Base-by-base conservation (phyloP, 1,284 basidiomycete species). In the Phylloporus sp. region DNA sequence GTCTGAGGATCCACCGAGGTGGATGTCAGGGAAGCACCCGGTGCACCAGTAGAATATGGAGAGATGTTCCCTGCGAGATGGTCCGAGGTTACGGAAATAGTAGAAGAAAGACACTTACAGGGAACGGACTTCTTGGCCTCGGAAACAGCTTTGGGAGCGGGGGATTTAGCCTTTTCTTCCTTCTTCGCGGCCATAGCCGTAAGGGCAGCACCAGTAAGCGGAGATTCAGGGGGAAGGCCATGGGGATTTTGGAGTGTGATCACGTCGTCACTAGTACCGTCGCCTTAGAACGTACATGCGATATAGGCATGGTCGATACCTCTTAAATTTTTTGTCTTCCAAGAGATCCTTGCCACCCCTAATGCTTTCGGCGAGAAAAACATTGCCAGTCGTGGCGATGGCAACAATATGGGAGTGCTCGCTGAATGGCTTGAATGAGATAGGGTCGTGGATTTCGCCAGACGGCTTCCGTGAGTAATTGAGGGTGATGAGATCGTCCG, bases 161-260 rank as follows among this genome's bases (percentile, higher is more conserved):
- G 69, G 39, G 80, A 78, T 64, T 85, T 82, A 2, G 72, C 59
- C 37, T 78, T 82, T 60, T 79, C 78, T 12, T 75, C 73, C 41
- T 75, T 74, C 39, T 79, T 79, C 15, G 75, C 69, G 11, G 78
- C 68, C 39, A 73, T 68, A 20, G 74, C 78, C 41, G 77, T 69
- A 14, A 77, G 72, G 19, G 77, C 77, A 12, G 79, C 73, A 11
- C 81, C 69, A n/a, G 76, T 79, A 12, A 85, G 75, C 6, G 85
- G 80, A 6, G 91, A 90, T 14, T 84, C 84, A 11, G 88, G 74
- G 27, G 89, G 88, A 32, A 93, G 78, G 29, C 88, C 91, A 80
- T 94, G 92, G n/a, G 92, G 91, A 71, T 95, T 95, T 81, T 97
- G 95, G 27, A 99, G 83, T 4, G 94, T 98, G 69, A 99, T 94